Base-by-base conservation (phyloP, 148 eudicot genomes). In the Vaccinium vitisidaea region DNA sequence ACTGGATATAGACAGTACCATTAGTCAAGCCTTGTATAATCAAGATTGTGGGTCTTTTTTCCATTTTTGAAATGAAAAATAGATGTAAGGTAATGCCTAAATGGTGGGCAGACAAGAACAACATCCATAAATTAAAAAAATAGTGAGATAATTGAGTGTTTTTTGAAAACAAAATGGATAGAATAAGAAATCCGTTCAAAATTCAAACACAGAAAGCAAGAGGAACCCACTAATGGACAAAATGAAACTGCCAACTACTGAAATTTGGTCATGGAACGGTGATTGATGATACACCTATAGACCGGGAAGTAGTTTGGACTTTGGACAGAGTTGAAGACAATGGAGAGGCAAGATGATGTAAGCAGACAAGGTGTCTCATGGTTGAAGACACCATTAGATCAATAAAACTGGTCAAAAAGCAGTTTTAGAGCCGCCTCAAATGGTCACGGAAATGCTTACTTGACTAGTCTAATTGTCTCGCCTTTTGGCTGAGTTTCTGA, bases 341-440 rank as follows among this genome's bases (percentile, higher is more conserved):
- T n/a, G 27, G 69, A 63, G 27, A 27, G 69, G 27, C 69, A 18
- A 58, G 63, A 58, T 58, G n/a, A 16, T 58, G 23, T 58, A 58
- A 58, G 8, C 18, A 58, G n/a, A 58, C 63, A 18, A 58, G 63
- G 63, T 18, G n/a, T 58, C 63, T 58, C 7, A 21, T 58, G 63
- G 63, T 58, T 58, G 63, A 58, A 58, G 63, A 58, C 63, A 58
- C 63, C 5, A 16, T 56, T 56, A 56, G 21, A 16, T 16, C 61
- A 6, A 56, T 16, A 56, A 56, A 56, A 16, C 61, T 56, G 61
- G 61, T 56, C 61, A 56, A 63, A 63, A 5, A 27, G 70, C 25
- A n/a, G 70, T 63, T n/a, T 63, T 63, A 63, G 70, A 63, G 70
- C 70, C 30, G n/a, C 70, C 70, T n/a, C 13, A 63, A 63, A 63